Base-by-base conservation (phyloP, 352 stramenopile genomes). In the Globisporangium paddicum region DNA sequence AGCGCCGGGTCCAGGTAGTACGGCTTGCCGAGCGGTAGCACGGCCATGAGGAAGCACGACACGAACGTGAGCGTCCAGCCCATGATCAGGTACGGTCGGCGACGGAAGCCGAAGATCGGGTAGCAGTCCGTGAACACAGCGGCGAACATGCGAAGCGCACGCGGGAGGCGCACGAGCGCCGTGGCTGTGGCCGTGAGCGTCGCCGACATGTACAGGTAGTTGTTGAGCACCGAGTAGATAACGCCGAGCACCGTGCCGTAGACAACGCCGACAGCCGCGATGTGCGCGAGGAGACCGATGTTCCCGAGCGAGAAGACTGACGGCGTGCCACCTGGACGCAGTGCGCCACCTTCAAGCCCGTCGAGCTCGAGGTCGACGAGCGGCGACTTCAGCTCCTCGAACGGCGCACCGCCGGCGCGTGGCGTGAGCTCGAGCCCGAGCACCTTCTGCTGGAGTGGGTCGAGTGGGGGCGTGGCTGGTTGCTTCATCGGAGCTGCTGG, bases 31-130 rank as follows among this genome's bases (percentile, higher is more conserved):
- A 86, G 41, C n/a, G 76, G 73, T 28, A 79, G 13, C 23, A 75
- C 63, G 2, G 73, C 73, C 76, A 83, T 82, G 52, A 77, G 19
- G 21, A 83, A 63, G 37, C 73, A 77, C 37, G 60, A 63, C 28
- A 70, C 46, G 61, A 74, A 77, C n/a, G 68, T 65, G 23, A 82
- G 32, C 35, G 44, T 30, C 77, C 76, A 87, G 13, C 87, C 87
- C 19, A 89, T 58, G 25, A 89, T 74, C 53, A 95, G 69, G 62
- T 96, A 96, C 41, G 86, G 78, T 10, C 87, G 87, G 13, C 86
- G 72, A 3, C 81, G 86, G 57, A 88, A 89, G 45, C 85, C 82
- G 58, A 75, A 82, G 58, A 96, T 89, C 11, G 87, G 87, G 52
- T 83, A 82, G 61, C 73, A 89, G 64, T 96, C 87, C 16, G 71